Evolutionary conservation across 257 asterid genomes (phyloP), one percentile per base, ranked within the genome.

Genomic region (Voacanga thouarsii): DNA sequence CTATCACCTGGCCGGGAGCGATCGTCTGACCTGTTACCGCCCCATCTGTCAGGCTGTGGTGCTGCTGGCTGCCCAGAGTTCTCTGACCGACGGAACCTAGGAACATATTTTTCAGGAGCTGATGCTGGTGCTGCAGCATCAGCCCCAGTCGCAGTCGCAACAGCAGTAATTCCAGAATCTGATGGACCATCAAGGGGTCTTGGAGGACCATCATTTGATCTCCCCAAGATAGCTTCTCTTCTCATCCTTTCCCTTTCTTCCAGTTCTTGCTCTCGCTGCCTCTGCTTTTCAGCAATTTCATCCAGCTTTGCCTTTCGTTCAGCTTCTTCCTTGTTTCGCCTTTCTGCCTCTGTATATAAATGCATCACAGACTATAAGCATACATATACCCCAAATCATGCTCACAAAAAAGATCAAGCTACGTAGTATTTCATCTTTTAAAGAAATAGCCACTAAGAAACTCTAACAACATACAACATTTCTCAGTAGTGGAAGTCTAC

Each of bases 281-380:
- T 84, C 85, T 84, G 87, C 75, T 75, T 81, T 84, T 78, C 85
- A 15, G 82, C 81, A 5, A 64, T 75, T 64, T 75, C 85, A 75
- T 84, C 81, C 74, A 78, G 53, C 71, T 84, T 84, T 14, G 87
- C 87, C 41, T 69, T 61, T 16, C 77, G 74, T n/a, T 84, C 85
- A 53, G 87, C 87, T 30, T 82, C 87, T 77, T 84, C 87, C 55
- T 81, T 84, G 79, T 66, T 84, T 12, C 55, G 80, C 81, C 80
- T 78, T 74, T 81, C 87, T 43, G 78, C 78, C 82, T 80, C 87
- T 80, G 85, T 43, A 26, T 3, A 76, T 12, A 74, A 63, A 76
- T 47, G 49, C 44, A 77, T 15, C 43, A 23, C 7, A 30, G 8
- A 6, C 9, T 21, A 44, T 19, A 39, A 39, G 24, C 24, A n/a